Evolutionary conservation across 495 filamentous ascomycete genomes (phyloP).

Genomic region (Aspergillus sclerotiicarbonarius): DNA sequence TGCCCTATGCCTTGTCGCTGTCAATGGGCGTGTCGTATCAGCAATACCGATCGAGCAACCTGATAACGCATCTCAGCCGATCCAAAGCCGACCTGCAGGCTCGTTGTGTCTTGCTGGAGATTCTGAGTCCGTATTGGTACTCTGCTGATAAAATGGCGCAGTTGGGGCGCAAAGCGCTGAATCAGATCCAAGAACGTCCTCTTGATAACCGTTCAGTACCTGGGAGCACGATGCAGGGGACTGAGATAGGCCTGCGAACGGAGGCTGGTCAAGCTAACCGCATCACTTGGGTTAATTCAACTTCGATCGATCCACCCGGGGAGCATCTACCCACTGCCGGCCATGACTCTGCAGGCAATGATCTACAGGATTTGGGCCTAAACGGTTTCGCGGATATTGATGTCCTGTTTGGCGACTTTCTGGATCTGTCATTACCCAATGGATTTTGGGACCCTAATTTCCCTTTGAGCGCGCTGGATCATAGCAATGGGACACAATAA

Average conservation of each 20-base stretch:
- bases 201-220: neutral
- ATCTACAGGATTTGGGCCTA: neutral
- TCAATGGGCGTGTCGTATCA: conserved; percentile 69
- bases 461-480: neutral
- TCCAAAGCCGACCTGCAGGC: conserved; percentile 59
- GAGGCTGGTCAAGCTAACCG: neutral
- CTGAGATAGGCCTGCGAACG: neutral
- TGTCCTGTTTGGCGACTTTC: neutral
- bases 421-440: neutral
- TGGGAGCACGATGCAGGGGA: neutral
- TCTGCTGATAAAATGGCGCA: conserved; percentile 61
- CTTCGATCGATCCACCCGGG: neutral
- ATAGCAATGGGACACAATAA: neutral
- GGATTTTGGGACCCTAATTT: neutral
- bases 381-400: neutral
- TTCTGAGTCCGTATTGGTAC: conserved; percentile 57
- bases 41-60: conserved; percentile 63
- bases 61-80: conserved; percentile 61
- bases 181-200: conserved; percentile 26
- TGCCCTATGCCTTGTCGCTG: conserved; percentile 66
- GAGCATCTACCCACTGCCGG: neutral
- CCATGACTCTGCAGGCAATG: neutral
- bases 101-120: conserved; percentile 55
- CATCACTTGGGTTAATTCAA: neutral
- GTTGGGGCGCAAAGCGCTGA: conserved; percentile 46